These are phyloP conservation scores for Neurospora sp. DNA, from an alignment of 495 filamentous ascomycete genomes.

Conservation along the genomic window DNA sequence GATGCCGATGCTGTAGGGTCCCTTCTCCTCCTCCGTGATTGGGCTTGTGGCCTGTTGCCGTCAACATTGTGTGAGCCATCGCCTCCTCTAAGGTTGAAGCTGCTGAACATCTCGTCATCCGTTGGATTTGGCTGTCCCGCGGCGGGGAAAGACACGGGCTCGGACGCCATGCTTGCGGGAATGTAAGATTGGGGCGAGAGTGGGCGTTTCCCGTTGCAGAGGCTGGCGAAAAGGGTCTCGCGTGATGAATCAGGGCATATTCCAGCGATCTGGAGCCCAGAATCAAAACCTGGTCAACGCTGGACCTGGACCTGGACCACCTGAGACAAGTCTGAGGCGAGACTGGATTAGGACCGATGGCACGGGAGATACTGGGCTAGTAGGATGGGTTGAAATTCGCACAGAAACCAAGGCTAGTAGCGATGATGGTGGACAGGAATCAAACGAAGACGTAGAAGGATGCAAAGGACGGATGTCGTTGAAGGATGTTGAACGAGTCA, in stretches of 20 bases:
- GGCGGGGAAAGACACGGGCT: neutral
- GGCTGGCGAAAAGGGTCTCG: neutral
- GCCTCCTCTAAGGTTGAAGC: neutral
- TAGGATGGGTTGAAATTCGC: neutral
- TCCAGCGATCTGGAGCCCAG: neutral
- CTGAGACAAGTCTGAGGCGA: neutral
- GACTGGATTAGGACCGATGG: neutral
- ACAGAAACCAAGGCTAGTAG: neutral
- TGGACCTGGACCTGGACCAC: neutral
- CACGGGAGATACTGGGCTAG: neutral
- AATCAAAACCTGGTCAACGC: neutral
- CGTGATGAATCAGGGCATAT: neutral
- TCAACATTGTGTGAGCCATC: neutral
- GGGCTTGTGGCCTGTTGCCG: neutral
- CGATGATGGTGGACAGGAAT: neutral
- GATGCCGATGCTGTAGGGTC: slow-evolving; percentile 1
- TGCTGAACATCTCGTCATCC: neutral
- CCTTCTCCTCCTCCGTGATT: neutral
- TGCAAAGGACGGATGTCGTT: neutral
- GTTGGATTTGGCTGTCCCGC: neutral
- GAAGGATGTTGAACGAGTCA: neutral
- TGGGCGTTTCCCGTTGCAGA: neutral
- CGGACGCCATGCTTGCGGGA: neutral
- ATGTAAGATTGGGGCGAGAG: neutral
- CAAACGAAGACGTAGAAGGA: neutral